Conservation (phyloP, 768 basidiomycete genomes). For the Leccinum truebloodii region DNA sequence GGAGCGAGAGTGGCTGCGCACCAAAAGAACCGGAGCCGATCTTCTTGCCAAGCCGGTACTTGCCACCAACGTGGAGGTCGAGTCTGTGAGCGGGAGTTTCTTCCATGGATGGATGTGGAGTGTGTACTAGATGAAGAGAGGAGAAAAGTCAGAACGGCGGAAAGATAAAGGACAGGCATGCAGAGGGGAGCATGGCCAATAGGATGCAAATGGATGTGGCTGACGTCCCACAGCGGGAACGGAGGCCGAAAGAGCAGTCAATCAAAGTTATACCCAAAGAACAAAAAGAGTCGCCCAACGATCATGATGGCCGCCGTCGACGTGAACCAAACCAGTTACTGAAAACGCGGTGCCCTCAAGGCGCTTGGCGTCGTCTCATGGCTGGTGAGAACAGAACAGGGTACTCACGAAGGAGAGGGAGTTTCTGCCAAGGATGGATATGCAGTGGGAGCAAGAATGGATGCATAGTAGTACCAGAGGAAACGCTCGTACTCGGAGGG, state of each 20-base stretch:
- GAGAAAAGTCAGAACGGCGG: slow-evolving; percentile 15
- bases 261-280: slow-evolving; percentile 1
- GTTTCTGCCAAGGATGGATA: too few relatives aligned
- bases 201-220: slow-evolving; percentile 39
- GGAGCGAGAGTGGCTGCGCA: slow-evolving; percentile 42
- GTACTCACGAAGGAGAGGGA: slow-evolving; percentile 27
- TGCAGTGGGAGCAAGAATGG: too few relatives aligned
- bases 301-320: slow-evolving; percentile 8
- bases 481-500: too few relatives aligned
- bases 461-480: too few relatives aligned
- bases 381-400: slow-evolving; percentile 10
- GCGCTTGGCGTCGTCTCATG: slow-evolving; percentile 19
- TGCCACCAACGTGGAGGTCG: slow-evolving; percentile 88
- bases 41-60: slow-evolving; percentile 99
- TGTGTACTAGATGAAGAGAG: slow-evolving; percentile 14
- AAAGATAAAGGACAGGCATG: slow-evolving; percentile 31
- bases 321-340: slow-evolving; percentile 2
- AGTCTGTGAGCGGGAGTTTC: slow-evolving; percentile 71
- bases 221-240: slow-evolving; percentile 25
- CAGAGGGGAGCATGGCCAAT: slow-evolving; percentile 31
- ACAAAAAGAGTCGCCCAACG: slow-evolving; percentile 1
- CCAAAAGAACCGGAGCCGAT: slow-evolving; percentile 98
- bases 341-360: slow-evolving; percentile 34
- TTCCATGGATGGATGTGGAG: slow-evolving; percentile 53
- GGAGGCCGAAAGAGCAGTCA: slow-evolving; percentile 4